Evolutionary conservation across 1,284 basidiomycete genomes (phyloP).

Genomic region (Xerocomus amazonicus): DNA sequence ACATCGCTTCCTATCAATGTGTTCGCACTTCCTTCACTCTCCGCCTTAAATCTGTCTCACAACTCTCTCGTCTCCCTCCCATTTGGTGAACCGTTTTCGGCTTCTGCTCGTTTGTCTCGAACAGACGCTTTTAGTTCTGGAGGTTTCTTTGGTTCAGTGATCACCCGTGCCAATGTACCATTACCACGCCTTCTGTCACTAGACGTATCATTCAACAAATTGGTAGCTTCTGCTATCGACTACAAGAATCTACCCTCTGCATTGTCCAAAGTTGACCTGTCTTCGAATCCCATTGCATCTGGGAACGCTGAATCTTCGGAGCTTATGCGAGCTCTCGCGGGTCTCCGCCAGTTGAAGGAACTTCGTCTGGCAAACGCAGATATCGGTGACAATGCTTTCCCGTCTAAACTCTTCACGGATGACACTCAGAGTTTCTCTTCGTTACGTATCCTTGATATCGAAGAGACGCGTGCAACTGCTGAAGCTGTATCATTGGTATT

Average conservation of each 20-base stretch:
- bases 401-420: slow-evolving; percentile 38
- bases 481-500: slow-evolving; percentile 46
- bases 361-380: slow-evolving; percentile 53
- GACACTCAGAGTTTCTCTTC: slow-evolving; percentile 42
- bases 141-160: slow-evolving; percentile 59
- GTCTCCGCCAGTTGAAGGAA: slow-evolving; percentile 54
- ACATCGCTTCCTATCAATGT: slow-evolving; percentile 57
- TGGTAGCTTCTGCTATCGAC: slow-evolving; percentile 54
- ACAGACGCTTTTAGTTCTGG: slow-evolving; percentile 36
- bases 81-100: slow-evolving; percentile 52
- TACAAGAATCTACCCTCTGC: slow-evolving; percentile 44
- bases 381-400: slow-evolving; percentile 58
- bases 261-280: slow-evolving; percentile 49
- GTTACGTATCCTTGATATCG: slow-evolving; percentile 58
- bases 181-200: slow-evolving; percentile 59
- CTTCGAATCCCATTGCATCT: slow-evolving; percentile 50
- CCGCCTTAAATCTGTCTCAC: slow-evolving; percentile 64
- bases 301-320: slow-evolving; percentile 21
- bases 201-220: slow-evolving; percentile 61
- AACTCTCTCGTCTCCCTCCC: slow-evolving; percentile 60
- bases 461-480: slow-evolving; percentile 54
- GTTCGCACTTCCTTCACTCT: slow-evolving; percentile 64
- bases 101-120: slow-evolving; percentile 26
- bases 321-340: slow-evolving; percentile 39
- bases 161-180: slow-evolving; percentile 57